Percentiles rank a stretch among this genome's conserved stretches.
Conservation (phyloP, 2,329 filamentous ascomycete species). For the Xylariaceae sp. region DNA sequence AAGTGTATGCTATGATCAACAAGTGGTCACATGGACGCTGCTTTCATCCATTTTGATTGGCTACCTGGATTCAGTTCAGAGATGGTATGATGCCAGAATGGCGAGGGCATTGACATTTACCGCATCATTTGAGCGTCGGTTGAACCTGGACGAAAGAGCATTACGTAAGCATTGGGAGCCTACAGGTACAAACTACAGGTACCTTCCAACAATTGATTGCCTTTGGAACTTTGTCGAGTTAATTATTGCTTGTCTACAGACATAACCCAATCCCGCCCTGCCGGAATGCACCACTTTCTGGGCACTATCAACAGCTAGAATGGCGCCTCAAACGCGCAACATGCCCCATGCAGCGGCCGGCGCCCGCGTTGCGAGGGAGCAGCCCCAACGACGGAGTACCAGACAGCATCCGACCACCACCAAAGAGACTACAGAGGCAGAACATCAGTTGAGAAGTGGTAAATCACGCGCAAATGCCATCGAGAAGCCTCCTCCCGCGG, state of each 20-base stretch:
- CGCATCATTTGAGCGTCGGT: too few relatives aligned
- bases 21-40: too few relatives aligned
- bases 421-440: constrained; percentile 10
- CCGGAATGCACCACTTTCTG: background rate
- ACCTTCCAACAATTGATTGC: too few relatives aligned
- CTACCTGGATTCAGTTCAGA: background rate
- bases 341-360: constrained; percentile 22
- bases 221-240: too few relatives aligned
- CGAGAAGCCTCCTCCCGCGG: constrained; percentile 8
- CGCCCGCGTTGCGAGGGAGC: constrained; percentile 6
- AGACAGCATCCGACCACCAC: constrained; percentile 22
- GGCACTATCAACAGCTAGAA: constrained; percentile 4
- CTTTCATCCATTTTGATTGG: too few relatives aligned
- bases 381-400: constrained; percentile 28
- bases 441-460: constrained; percentile 27
- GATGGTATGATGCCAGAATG: background rate
- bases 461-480: constrained; percentile 21
- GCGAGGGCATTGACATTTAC: background rate
- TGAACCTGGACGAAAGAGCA: too few relatives aligned
- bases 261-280: background rate
- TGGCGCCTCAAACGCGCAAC: constrained; percentile 34
- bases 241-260: too few relatives aligned
- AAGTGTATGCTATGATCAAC: background rate
- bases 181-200: too few relatives aligned
- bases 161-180: too few relatives aligned